Base-by-base conservation (phyloP, 495 filamentous ascomycete genomes). In the Lichina pygmaea region DNA sequence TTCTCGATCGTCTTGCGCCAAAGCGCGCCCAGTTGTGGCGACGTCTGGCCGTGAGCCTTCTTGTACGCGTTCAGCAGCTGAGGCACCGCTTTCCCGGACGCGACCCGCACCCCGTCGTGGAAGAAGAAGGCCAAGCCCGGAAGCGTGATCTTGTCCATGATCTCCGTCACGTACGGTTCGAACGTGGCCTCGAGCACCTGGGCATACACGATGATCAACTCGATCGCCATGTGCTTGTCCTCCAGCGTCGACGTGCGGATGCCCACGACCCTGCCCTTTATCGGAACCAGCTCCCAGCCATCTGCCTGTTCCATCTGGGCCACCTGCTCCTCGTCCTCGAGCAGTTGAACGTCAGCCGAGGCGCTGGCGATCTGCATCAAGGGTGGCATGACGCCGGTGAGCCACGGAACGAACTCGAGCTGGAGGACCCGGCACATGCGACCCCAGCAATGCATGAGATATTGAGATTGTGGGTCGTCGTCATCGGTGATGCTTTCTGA, bases 381-480 rank as follows among this genome's bases (percentile, higher is more conserved):
- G 41, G 91, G 91, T 13, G 86, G 86, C 75, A 99, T 94, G 40
- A 99, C 91, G 45, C 73, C 82, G 7, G 77, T 72, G 41, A 95
- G 68, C 63, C 84, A 99, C 17, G 84, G 85, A 12, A 95, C 67
- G 58, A 99, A 99, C 51, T 91, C 84, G 40, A 70, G 62, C 41
- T 78, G 84, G 47, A 99, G 68, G 15, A 95, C 86, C 42, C 89
- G 78, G 60, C 86, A 94, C 91, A 99, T 95, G 31, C 91, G 73
- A 42, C 91, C 91, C 91, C 91, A 99, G 64, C 89, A 99, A 66
- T 99, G 91, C 54, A 95, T 78, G 13, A 99, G 72, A 58, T 99
- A 99, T 51, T 86, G 82, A 8, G 83, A 81, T 60, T 99, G 91
- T 30, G 91, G 91, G 57, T 99, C 91, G 54, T 95, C 91, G 11